These are phyloP conservation scores for Tricholoma furcatifolium DNA, from an alignment of 768 basidiomycete genomes.

Conservation along the genomic window DNA sequence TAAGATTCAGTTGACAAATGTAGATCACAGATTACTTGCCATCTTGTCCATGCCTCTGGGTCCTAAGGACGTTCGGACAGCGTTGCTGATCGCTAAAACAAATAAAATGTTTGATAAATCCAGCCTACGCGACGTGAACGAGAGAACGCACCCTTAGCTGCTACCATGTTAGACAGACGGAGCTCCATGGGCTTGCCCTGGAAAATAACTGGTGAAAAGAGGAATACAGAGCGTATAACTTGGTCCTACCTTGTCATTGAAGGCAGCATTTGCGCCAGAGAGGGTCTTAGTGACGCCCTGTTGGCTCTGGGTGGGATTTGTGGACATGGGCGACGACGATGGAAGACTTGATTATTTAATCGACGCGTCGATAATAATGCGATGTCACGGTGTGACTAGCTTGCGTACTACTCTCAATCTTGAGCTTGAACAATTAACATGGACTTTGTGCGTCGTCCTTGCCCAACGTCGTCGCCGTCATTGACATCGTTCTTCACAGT, in stretches of 20 bases:
- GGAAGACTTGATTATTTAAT: slow-evolving; percentile 17
- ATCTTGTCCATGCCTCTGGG: slow-evolving; percentile 99
- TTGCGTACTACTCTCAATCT: slow-evolving; percentile 18
- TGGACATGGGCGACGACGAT: slow-evolving; percentile 30
- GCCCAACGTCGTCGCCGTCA: not conserved
- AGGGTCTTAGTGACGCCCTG: slow-evolving; percentile 42
- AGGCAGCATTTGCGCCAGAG: slow-evolving; percentile 69
- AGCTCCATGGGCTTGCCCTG: slow-evolving; percentile 99
- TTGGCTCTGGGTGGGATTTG: slow-evolving; percentile 32
- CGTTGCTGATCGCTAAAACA: slow-evolving; percentile 87
- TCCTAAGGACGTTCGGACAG: slow-evolving; percentile 93
- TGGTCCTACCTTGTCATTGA: slow-evolving; percentile 76
- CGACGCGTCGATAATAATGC: slow-evolving; percentile 32
- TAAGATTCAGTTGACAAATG: slow-evolving; percentile 8
- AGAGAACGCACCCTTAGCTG: slow-evolving; percentile 78
- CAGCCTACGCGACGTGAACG: not conserved
- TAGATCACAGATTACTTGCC: slow-evolving; percentile 45
- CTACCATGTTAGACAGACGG: slow-evolving; percentile 94
- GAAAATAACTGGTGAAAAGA: slow-evolving; percentile 25
- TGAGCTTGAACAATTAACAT: slow-evolving; percentile 26
- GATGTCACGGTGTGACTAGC: slow-evolving; percentile 35
- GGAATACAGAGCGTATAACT: slow-evolving; percentile 6
- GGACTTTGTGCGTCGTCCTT: slow-evolving; percentile 40
- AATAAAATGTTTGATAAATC: not conserved
- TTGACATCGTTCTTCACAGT: slow-evolving; percentile 24